phyloP scores from a whole-genome alignment of 1,284 basidiomycete species.

The Violaceomyces palustris region DNA sequence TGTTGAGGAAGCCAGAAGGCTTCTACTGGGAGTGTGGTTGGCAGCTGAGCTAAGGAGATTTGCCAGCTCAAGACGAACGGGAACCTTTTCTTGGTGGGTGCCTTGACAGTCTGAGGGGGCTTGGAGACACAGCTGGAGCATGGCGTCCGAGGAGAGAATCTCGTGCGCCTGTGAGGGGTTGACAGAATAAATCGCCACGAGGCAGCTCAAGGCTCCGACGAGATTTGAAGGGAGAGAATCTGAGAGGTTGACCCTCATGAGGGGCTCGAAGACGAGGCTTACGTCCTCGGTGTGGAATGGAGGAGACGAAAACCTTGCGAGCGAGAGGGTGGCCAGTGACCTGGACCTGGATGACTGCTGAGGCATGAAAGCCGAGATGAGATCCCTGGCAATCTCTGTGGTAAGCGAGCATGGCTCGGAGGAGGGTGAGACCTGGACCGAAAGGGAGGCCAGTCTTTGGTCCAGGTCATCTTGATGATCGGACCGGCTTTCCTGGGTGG shows the following conservation, averaged over 20 bases:
- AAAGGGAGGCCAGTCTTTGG: too few relatives aligned
- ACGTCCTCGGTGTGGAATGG: too few relatives aligned
- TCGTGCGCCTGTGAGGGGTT: constrained; percentile 12
- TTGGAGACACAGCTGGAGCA: constrained; percentile 13
- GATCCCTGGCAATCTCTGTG: too few relatives aligned
- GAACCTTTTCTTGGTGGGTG: constrained; percentile 3
- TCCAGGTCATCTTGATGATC: too few relatives aligned
- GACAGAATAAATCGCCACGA: constrained; percentile 20
- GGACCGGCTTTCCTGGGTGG: too few relatives aligned
- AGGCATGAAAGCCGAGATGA: too few relatives aligned
- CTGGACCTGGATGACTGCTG: too few relatives aligned
- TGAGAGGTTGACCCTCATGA: background rate
- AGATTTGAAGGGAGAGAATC: background rate
- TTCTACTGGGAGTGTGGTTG: constrained; percentile 9
- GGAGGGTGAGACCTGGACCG: too few relatives aligned
- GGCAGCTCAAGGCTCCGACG: constrained; percentile 10
- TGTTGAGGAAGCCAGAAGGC: too few relatives aligned
- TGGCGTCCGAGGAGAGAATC: constrained; percentile 13
- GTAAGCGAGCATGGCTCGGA: too few relatives aligned
- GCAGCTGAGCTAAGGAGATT: constrained; percentile 21
- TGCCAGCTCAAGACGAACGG: constrained; percentile 10
- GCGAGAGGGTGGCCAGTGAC: too few relatives aligned
- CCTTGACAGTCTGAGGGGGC: constrained; percentile 15
- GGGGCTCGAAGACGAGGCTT: background rate
- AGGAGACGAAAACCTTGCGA: too few relatives aligned